Percentiles rank a stretch among this genome's conserved stretches.
Evolutionary conservation across 2,329 filamentous ascomycete genomes (phyloP).

Genomic region (Fusarium sp.): DNA sequence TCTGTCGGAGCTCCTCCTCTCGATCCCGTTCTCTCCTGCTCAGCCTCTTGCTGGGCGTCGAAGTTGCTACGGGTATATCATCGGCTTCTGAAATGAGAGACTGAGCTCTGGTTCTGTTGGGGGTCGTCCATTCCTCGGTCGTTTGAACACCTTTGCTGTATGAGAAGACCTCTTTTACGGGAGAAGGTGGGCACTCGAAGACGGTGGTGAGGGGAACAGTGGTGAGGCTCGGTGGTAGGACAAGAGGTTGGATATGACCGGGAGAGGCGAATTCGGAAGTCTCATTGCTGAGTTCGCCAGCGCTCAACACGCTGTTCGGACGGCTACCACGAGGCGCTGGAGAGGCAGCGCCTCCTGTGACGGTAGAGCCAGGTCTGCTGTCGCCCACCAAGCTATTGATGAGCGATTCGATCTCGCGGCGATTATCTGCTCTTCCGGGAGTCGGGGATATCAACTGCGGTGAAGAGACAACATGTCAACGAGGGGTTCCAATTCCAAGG

Average conservation of each 20-base stretch:
- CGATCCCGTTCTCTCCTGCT: slow-evolving; percentile 84
- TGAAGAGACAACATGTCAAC: slow-evolving; percentile 23
- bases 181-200: slow-evolving; percentile 82
- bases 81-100: slow-evolving; percentile 70
- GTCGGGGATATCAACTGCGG: slow-evolving; percentile 71
- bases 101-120: slow-evolving; percentile 59
- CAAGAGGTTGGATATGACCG: slow-evolving; percentile 55
- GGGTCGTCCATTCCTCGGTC: slow-evolving; percentile 76
- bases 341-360: slow-evolving; percentile 73
- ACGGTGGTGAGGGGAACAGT: slow-evolving; percentile 81
- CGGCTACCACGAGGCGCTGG: slow-evolving; percentile 78
- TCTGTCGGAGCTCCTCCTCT: slow-evolving; percentile 89
- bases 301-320: slow-evolving; percentile 87
- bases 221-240: slow-evolving; percentile 75
- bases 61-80: slow-evolving; percentile 64
- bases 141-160: slow-evolving; percentile 99
- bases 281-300: slow-evolving; percentile 82
- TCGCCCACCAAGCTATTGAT: slow-evolving; percentile 88
- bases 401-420: slow-evolving; percentile 84
- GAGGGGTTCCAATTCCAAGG: slow-evolving; percentile 22
- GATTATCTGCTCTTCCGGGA: slow-evolving; percentile 75
- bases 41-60: slow-evolving; percentile 76
- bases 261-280: slow-evolving; percentile 70
- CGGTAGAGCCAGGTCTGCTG: slow-evolving; percentile 77
- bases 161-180: slow-evolving; percentile 86